phyloP scores from a whole-genome alignment of 2,329 filamentous ascomycete species.

The Cadophora sp. region DNA sequence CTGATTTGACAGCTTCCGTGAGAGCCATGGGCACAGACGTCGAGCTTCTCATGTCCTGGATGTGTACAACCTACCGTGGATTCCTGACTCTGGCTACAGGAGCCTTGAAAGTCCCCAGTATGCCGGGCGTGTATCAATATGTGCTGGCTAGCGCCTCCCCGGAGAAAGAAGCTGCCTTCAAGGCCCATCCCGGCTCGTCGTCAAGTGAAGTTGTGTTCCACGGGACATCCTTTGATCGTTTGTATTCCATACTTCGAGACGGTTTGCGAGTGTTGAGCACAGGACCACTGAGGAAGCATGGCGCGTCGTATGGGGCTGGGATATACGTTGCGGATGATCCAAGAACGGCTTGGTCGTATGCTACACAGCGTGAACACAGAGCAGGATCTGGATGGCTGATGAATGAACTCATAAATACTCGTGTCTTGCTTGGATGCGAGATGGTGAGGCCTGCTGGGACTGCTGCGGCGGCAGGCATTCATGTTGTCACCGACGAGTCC shows the following conservation, averaged over 20 bases:
- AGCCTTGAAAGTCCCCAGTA: constrained; percentile 22
- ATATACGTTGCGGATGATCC: constrained; percentile 26
- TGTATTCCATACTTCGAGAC: constrained; percentile 24
- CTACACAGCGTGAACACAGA: background rate
- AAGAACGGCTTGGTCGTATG: constrained; percentile 14
- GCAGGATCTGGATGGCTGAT: background rate
- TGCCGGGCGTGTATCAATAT: constrained; percentile 29
- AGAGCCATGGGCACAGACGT: background rate
- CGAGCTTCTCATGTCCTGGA: constrained; percentile 22
- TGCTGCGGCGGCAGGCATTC: constrained; percentile 1
- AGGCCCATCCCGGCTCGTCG: constrained; percentile 4
- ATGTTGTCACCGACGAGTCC: constrained; percentile 25
- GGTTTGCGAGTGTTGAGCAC: constrained; percentile 21
- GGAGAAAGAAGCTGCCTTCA: constrained; percentile 23
- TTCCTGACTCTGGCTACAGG: constrained; percentile 27
- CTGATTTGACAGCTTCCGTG: background rate
- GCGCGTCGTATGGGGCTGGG: constrained; percentile 21
- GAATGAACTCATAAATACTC: constrained; percentile 12
- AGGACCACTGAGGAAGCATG: constrained; percentile 22
- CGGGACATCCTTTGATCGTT: constrained; percentile 25
- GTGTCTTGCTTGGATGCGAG: constrained; percentile 24
- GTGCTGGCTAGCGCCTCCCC: constrained; percentile 27
- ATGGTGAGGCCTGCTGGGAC: background rate
- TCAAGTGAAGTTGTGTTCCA: constrained; percentile 27
- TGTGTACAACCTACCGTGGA: constrained; percentile 20